Base-by-base conservation (phyloP, 1,284 basidiomycete species). In the Baeospora myosura region DNA sequence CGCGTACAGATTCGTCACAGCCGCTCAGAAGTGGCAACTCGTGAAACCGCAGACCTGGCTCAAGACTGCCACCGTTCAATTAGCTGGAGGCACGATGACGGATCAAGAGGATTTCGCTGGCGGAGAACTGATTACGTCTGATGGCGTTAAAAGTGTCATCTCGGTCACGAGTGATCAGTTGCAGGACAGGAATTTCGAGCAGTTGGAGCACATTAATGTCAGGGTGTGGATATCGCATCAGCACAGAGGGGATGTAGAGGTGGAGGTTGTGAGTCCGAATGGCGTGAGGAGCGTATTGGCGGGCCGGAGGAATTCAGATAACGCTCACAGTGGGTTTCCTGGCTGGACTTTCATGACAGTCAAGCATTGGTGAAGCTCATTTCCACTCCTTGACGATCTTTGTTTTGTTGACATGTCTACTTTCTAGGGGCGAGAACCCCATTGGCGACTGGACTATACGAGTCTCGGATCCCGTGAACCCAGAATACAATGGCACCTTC, bases 271-370 rank as follows among this genome's bases (percentile, higher is more conserved):
- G 12, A 95, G 91, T 56, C 96, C 96, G 0, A 79, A 80, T 44
- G 91, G 92, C 5, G 73, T 97, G 49, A 84, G 72, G 56, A 96
- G 91, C 56, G 71, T 97, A 6, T 66, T 99, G 29, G 93, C 88
- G 17, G 76, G 79, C 8, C 72, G 72, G 39, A 76, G 96, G 44
- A 61, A 71, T 24, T 74, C 72, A 29, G 96, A 99, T 58, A 61
- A 65, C 35, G 84, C 78, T 10, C 60, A 56, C 3, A 73, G 71
- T 7, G 96, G 96, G 4, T 96, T 78, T 61, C 79, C 81, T 20
- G 94, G 92, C 0, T 99, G 96, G 96, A 86, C 79, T 16, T 99
- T 99, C 60, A 98, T 98, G 94, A 81, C 83, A 18, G 79, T 98
- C 43, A 98, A 98, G 64, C 96, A 99, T 61, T 99, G 96, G 96